Conservation (phyloP, 208 protist genomes). For the Phytomonas francai region DNA sequence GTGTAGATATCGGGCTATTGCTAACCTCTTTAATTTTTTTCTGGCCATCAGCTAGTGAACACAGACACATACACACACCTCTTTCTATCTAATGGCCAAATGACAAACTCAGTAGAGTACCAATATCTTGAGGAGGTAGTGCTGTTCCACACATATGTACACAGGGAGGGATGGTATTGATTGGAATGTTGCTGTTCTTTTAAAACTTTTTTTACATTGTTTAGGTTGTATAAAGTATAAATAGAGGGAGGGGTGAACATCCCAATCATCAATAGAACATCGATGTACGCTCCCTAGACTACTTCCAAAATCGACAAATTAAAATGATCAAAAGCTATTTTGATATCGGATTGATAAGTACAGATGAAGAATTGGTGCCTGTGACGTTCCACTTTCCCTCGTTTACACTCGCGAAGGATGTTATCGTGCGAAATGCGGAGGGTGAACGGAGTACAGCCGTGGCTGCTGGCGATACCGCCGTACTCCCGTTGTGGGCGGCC, state of each 20-base stretch:
- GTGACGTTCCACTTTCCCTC: conserved; percentile 46
- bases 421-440: conserved; percentile 29
- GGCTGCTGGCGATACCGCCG: conserved; percentile 30
- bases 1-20: not conserved
- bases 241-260: not conserved
- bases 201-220: not conserved
- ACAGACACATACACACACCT: too few relatives aligned
- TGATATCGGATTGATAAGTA: conserved; percentile 46
- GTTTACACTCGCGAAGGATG: conserved; percentile 43
- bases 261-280: not conserved
- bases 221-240: not conserved
- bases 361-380: conserved; percentile 39
- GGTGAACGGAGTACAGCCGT: conserved; percentile 39
- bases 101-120: not conserved
- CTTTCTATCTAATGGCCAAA: not conserved
- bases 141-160: not conserved
- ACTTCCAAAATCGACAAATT: not conserved
- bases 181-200: not conserved
- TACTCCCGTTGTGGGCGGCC: conserved; percentile 61
- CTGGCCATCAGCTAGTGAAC: not conserved
- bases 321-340: conserved; percentile 70
- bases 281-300: not conserved
- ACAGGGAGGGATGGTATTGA: not conserved
- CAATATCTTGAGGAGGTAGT: not conserved
- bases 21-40: not conserved